These are phyloP conservation scores for Chaetomiaceae sp. DNA, from an alignment of 2,329 filamentous ascomycete genomes.

Conservation along the genomic window DNA sequence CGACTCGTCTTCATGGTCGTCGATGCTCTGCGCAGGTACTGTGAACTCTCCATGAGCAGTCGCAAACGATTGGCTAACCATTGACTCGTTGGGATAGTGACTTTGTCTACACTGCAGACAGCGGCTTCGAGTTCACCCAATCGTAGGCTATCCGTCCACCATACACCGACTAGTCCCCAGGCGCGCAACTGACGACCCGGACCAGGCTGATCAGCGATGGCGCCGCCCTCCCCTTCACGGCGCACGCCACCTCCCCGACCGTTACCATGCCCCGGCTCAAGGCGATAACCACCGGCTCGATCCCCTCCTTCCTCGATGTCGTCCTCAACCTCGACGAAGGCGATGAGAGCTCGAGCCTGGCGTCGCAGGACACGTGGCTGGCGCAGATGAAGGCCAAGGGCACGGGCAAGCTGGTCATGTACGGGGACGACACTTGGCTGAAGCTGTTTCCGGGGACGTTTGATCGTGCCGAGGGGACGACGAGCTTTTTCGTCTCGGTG, in stretches of 20 bases:
- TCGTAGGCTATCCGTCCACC: constrained; percentile 49
- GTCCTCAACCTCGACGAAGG: constrained; percentile 95
- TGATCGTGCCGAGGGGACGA: constrained; percentile 82
- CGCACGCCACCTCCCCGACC: constrained; percentile 91
- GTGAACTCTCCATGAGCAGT: constrained; percentile 7
- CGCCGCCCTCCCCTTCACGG: constrained; percentile 85
- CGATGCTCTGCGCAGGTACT: constrained; percentile 82
- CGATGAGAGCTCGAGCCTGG: constrained; percentile 83
- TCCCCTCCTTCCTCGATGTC: constrained; percentile 96
- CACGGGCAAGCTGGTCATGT: constrained; percentile 79
- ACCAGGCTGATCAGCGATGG: constrained; percentile 76
- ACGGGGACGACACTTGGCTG: constrained; percentile 96
- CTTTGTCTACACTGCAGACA: constrained; percentile 79
- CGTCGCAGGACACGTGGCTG: constrained; percentile 91
- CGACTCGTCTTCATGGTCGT: constrained; percentile 96
- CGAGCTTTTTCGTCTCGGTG: constrained; percentile 96
- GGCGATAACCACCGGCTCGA: constrained; percentile 93
- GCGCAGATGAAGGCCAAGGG: constrained; percentile 78
- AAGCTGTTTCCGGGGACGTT: constrained; percentile 93
- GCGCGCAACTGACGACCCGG: constrained; percentile 4
- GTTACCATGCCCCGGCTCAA: constrained; percentile 98
- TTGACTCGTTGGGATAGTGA: constrained; percentile 53
- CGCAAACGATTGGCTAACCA: constrained; percentile 9
- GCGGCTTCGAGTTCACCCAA: constrained; percentile 85
- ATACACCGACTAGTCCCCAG: not conserved